Base-by-base conservation (phyloP, 1,139 yeast species). In the Yamadazyma diospyri region DNA sequence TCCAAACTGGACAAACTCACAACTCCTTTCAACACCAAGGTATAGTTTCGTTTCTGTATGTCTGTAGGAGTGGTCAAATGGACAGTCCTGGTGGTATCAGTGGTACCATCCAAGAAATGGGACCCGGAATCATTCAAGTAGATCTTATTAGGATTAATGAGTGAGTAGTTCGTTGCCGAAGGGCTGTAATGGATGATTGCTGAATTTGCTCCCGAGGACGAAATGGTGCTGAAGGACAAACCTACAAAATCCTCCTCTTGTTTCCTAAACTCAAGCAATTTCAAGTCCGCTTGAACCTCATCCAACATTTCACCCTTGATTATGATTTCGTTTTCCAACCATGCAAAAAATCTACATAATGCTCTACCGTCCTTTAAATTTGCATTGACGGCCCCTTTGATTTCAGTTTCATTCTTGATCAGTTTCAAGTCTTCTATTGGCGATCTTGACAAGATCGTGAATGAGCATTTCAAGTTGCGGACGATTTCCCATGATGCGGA, bases 61-160 rank as follows among this genome's bases (percentile, higher is more conserved):
- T 57, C 55, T 0, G 77, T 58, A 17, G 97, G 97, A 5, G 57
- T 58, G 3, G 80, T 78, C 52, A 85, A 82, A 57, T 92, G 97
- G 27, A 86, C 54, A 0, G 98, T 92, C 58, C 99, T 78, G 3
- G 99, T 92, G 11, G 92, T 85, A 58, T 92, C 98, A 1, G 98
- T 92, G 1, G 98, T 92, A 22, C 98, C 99, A 43, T 89, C 97
- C 32, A 81, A 62, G 53, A 83, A 94, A 54, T 94, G 99, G 2
- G 95, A 82, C 5, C 99, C 98, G 3, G 96, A 80, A 57, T 94
- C 99, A 51, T 87, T 78, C 40, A 94, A 68, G 54, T 89, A 92
- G 17, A 88, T 74, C 51, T 86, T 82, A 31, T 74, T 63, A 12
- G 89, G 88, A 47, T 86, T 80, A 37, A 94, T 81, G 47, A 77